Base-by-base conservation (phyloP, 2,329 filamentous ascomycete genomes). In the Seiridium unicorne region DNA sequence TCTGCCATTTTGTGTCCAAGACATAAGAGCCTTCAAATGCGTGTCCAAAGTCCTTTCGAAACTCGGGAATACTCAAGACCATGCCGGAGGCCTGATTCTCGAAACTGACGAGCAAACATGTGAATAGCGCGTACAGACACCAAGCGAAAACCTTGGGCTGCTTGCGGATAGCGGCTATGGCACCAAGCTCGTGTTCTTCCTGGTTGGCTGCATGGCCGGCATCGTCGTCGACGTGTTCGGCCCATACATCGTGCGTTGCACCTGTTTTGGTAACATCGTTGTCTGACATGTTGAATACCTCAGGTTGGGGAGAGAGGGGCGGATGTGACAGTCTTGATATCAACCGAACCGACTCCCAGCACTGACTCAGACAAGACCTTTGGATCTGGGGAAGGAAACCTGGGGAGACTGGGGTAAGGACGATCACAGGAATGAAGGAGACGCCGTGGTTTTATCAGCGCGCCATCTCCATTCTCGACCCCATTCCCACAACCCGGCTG, bases 11-110 rank as follows among this genome's bases (percentile, higher is more conserved):
- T 32, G 55, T 49, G 5, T 47, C 42, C 26, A 57, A 34, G 9
- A 47, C 55, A 18, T 57, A 47, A 18, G 55, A 47, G 34, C 55
- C 55, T 26, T 57, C 18, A 18, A 48, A 57, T 32, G 10, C n/a
- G 35, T 49, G 31, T 47, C 55, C 55, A 40, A 57, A 57, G 32
- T 47, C 55, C 36, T 57, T 57, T 32, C 55, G 55, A 40, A 47
- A 57, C 26, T 57, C 55, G n/a, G 55, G 55, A 36, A 57, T 49
- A 36, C 42, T 57, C 31, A 57, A 9, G 5, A 57, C 55, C 26
- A 36, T 47, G 42, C 44, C 44, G 11, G 55, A 40, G 35, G 55
- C 55, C 36, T 57, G 55, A 35, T 57, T 57, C n/a, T 57, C 44
- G 44, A 57, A 57, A 49, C 55, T 57, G 34, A 57, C 44, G 18